phyloP scores from a whole-genome alignment of 148 eudicot species.

The Nepenthes mirabilis region DNA sequence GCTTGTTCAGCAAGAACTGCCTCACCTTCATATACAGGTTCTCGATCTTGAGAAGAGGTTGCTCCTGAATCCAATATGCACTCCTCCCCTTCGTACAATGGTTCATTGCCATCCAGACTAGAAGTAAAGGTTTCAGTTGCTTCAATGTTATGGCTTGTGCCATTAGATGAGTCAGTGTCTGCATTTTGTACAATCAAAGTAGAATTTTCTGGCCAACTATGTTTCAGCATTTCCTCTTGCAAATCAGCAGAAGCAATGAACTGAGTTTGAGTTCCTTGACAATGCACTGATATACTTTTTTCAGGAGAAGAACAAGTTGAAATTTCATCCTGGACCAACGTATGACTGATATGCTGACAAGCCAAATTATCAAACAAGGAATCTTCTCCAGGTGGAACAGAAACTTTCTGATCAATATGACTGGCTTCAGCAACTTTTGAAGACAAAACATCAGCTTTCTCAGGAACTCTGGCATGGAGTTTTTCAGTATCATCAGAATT shows the following conservation, averaged over 20 bases:
- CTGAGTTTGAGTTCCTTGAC: conserved; percentile 19
- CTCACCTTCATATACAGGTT: conserved; percentile 92
- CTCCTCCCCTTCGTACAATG: conserved; percentile 94
- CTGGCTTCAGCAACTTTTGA: conserved; percentile 13
- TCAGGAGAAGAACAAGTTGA: conserved; percentile 9
- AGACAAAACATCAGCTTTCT: conserved; percentile 16
- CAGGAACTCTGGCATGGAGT: conserved; percentile 14
- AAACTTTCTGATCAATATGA: conserved; percentile 11
- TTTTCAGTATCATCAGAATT: conserved; percentile 12
- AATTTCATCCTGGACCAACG: conserved; percentile 12
- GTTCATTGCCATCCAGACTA: conserved; percentile 52
- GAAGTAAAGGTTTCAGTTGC: conserved; percentile 38
- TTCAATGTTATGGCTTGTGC: conserved; percentile 21
- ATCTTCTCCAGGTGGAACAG: conserved; percentile 17
- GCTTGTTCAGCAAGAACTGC: conserved; percentile 66
- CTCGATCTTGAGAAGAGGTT: conserved; percentile 31
- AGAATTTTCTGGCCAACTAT: conserved; percentile 16
- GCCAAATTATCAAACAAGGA: conserved; percentile 14
- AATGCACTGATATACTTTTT: conserved; percentile 11
- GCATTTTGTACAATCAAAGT: conserved; percentile 9
- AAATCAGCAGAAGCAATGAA: conserved; percentile 13
- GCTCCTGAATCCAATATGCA: conserved; percentile 52
- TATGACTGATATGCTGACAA: conserved; percentile 16
- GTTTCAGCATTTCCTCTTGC: conserved; percentile 17
- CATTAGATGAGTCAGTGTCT: conserved; percentile 31